Evolutionary conservation across 371 early-diverging fungal genomes (phyloP).

Genomic region (Sporodiniella umbellata): DNA sequence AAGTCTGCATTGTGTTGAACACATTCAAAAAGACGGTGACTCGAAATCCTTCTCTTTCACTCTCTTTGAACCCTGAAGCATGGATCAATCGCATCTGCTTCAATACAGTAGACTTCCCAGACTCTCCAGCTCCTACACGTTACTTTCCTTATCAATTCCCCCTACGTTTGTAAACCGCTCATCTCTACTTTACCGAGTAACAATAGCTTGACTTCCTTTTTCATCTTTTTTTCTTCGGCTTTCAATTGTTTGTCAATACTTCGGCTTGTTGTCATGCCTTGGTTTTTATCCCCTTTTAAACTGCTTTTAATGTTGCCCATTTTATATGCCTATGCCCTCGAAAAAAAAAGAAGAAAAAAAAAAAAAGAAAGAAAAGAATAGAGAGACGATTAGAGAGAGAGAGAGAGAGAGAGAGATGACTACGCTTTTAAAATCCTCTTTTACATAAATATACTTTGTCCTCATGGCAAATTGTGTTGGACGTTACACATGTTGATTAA

Average conservation of each 20-base stretch:
- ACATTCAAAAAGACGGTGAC: constrained; percentile 86
- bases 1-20: constrained; percentile 79
- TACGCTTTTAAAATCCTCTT: constrained; percentile 1
- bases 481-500: not conserved
- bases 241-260: constrained; percentile 80
- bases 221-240: constrained; percentile 65
- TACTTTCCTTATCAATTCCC: too few species aligned
- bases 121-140: constrained; percentile 91
- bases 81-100: constrained; percentile 97
- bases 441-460: constrained; percentile 2
- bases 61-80: constrained; percentile 78
- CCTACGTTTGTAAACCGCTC: not conserved
- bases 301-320: constrained; percentile 23
- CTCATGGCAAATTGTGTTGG: constrained; percentile 3
- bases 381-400: constrained; percentile 3
- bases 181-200: constrained; percentile 63
- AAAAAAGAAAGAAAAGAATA: not conserved
- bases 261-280: constrained; percentile 46
- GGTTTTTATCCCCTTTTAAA: constrained; percentile 1
- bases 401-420: constrained; percentile 8
- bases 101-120: constrained; percentile 93
- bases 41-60: constrained; percentile 84
- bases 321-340: not conserved
- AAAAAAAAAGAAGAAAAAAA: not conserved
- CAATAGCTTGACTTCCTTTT: constrained; percentile 87